phyloP scores from a whole-genome alignment of 1,284 basidiomycete genomes.

The Cystobasidiaceae sp. region DNA sequence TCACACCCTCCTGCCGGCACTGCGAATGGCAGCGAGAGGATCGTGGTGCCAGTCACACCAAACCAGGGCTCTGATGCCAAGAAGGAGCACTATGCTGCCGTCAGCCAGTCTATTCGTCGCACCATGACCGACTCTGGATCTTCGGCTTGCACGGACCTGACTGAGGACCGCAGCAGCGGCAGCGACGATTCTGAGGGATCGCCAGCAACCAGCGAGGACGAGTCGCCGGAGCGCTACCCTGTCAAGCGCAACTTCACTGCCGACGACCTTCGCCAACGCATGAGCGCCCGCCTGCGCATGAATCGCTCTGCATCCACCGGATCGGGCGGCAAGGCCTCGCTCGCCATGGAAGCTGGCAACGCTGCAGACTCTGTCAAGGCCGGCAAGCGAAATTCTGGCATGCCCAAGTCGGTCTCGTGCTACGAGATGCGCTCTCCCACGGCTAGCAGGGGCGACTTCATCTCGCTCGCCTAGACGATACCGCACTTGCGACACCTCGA shows the following conservation, averaged over 20 bases:
- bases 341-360: not conserved
- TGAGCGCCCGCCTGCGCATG: not conserved
- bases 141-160: slow-evolving; percentile 17
- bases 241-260: too few relatives aligned
- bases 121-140: slow-evolving; percentile 1
- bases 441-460: slow-evolving; percentile 3
- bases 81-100: not conserved
- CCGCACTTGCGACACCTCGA: not conserved
- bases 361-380: not conserved
- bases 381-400: not conserved
- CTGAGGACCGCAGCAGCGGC: slow-evolving; percentile 13
- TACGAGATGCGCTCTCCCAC: slow-evolving; percentile 3
- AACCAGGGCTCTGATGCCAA: slow-evolving; percentile 7
- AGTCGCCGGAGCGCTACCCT: not conserved
- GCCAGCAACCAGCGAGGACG: slow-evolving; percentile 6
- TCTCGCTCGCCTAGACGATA: not conserved
- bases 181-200: slow-evolving; percentile 8
- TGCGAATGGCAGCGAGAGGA: not conserved
- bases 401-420: slow-evolving; percentile 18
- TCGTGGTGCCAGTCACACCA: not conserved
- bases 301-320: not conserved
- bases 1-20: not conserved
- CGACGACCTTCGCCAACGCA: not conserved
- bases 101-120: slow-evolving; percentile 13
- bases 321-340: too few relatives aligned